phyloP scores from a whole-genome alignment of 139 green algal genomes.

The Volvox reticuliferus region DNA sequence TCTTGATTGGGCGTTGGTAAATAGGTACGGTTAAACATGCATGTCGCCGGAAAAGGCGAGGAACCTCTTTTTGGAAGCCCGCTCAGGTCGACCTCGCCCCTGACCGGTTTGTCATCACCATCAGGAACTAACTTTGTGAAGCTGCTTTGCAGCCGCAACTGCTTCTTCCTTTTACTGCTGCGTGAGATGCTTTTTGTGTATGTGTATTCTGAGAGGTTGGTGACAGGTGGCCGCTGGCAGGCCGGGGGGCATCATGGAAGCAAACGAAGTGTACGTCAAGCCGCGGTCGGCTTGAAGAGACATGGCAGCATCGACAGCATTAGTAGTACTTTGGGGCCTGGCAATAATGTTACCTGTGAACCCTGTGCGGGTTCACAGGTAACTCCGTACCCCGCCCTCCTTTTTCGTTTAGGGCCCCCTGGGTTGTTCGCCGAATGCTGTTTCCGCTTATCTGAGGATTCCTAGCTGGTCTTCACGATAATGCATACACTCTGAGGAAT shows the following conservation, averaged over 20 bases:
- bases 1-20: no score
- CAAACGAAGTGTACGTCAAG: constrained; percentile 26
- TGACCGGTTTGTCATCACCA: neutral
- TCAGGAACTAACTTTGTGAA: neutral
- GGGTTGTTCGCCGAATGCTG: no score
- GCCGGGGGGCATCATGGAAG: constrained; percentile 27
- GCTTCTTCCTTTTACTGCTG: neutral
- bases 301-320: neutral
- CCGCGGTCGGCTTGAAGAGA: neutral
- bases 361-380: no score
- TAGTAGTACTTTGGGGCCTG: no score
- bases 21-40: no score
- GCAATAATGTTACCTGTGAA: no score
- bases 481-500: no score
- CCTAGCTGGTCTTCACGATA: no score
- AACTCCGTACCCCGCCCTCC: no score
- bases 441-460: no score
- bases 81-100: neutral
- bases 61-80: neutral
- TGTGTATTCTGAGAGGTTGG: neutral
- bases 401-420: no score
- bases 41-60: neutral
- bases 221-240: neutral
- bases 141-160: neutral
- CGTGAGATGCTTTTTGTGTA: neutral